Evolutionary conservation across 2,329 filamentous ascomycete genomes (phyloP).

Genomic region (Hymenoscyphus scutula): DNA sequence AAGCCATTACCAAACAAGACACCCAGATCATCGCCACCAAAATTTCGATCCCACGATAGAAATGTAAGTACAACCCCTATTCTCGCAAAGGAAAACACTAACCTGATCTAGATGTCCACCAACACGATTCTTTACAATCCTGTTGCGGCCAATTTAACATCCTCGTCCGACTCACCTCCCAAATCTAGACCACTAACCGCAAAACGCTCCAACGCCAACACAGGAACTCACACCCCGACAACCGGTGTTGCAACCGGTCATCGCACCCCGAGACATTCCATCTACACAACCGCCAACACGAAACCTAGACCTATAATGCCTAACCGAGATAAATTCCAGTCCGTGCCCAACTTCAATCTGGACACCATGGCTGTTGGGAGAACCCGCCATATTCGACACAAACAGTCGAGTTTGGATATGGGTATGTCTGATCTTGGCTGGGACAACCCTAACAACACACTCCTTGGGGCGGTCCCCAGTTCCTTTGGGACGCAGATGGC

Average conservation of each 20-base stretch:
- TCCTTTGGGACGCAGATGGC: slow-evolving; percentile 82
- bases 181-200: slow-evolving; percentile 40
- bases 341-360: slow-evolving; percentile 49
- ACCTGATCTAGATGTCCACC: slow-evolving; percentile 54
- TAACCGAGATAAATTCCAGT: slow-evolving; percentile 51
- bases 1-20: slow-evolving; percentile 8
- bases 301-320: slow-evolving; percentile 56
- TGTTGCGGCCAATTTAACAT: slow-evolving; percentile 40
- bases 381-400: slow-evolving; percentile 26
- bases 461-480: slow-evolving; percentile 63
- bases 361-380: slow-evolving; percentile 16
- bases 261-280: slow-evolving; percentile 32
- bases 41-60: slow-evolving; percentile 54
- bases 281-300: slow-evolving; percentile 42
- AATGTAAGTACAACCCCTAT: slow-evolving; percentile 42
- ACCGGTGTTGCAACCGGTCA: slow-evolving; percentile 17
- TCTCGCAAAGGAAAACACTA: not conserved
- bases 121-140: slow-evolving; percentile 86
- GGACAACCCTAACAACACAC: slow-evolving; percentile 61
- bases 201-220: slow-evolving; percentile 31
- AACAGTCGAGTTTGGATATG: slow-evolving; percentile 61
- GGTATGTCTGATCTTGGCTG: slow-evolving; percentile 71
- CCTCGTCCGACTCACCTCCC: slow-evolving; percentile 42
- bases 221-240: slow-evolving; percentile 27
- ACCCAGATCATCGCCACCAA: slow-evolving; percentile 23